Evolutionary conservation across 495 filamentous ascomycete genomes (phyloP), one percentile per base, ranked within the genome.

Genomic region (Terfezia claveryi): DNA sequence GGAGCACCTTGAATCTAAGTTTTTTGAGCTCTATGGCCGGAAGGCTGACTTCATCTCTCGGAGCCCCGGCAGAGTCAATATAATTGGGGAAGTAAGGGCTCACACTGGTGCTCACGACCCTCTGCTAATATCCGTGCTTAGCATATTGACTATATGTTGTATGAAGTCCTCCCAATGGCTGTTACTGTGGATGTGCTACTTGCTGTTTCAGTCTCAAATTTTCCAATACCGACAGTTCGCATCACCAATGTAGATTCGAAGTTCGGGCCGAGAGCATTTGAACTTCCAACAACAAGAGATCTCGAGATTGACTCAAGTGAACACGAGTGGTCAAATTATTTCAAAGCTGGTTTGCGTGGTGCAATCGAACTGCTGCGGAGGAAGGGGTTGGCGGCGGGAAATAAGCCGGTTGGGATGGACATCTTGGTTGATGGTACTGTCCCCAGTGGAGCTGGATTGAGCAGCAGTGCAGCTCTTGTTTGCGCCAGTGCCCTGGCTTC

Each of bases 91-190:
- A 57, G 62, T 65, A 56, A 68, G 70, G 58, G 44, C 36, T 56
- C 23, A 41, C 17, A 49, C 46, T 10, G 32, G 23, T 23, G 37
- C n/a, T 50, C 27, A 14, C 17, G 23, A 9, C 50, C n/a, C 57
- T 36, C 20, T 46, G 52, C 23, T 54, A 10, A 53, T 68, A 27
- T 20, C 6, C 14, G 23, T 50, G 10, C 20, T 17, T 23, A 65
- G 73, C 91, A 98, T 70, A 95, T 98, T 64, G 91, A 98, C 73
- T 98, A 98, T 69, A 92, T 85, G 17, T 78, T 96, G 38, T 98
- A 95, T 72, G 80, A 89, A 64, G 89, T 95, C 51, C 73, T 98
- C 16, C 91, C 91, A 53, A 96, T 94, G 77, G 91, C 88, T 54
- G 83, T 95, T 59, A 86, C 80, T 16, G 83, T 85, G 51, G 91